Percentiles rank a stretch among this genome's conserved stretches.
Conservation (phyloP, 1,284 basidiomycete species). For the Rhodotorula sp. region DNA sequence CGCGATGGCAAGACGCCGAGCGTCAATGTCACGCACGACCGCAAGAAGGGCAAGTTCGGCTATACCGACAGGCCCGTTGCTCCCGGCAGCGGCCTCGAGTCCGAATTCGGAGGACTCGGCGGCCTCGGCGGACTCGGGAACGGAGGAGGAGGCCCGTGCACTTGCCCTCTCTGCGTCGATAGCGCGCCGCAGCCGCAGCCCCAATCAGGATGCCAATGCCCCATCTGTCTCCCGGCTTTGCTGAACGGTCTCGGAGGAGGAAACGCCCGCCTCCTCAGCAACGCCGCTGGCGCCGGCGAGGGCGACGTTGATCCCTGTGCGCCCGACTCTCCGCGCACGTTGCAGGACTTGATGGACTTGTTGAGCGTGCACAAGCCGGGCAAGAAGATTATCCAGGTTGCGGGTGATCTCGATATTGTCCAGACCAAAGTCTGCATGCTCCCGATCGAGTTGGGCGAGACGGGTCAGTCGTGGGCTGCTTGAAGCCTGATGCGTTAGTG, state of each 20-base stretch:
- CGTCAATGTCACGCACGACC: not conserved
- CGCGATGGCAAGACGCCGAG: not conserved
- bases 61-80: not conserved
- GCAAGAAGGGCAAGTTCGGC: not conserved
- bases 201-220: not conserved
- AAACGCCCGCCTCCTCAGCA: not conserved
- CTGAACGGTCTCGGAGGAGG: not conserved
- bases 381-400: constrained; percentile 4
- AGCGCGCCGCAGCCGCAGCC: not conserved
- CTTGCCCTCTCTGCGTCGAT: not conserved
- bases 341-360: not conserved
- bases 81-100: not conserved
- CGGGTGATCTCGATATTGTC: not conserved
- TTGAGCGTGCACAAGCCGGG: not conserved
- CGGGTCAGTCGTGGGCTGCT: not conserved
- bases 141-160: not conserved
- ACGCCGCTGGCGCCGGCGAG: not conserved
- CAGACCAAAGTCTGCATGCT: constrained; percentile 1
- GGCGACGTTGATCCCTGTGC: not conserved
- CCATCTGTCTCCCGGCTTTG: not conserved
- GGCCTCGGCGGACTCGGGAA: not conserved
- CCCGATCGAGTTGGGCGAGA: too few species aligned
- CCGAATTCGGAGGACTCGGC: not conserved
- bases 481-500: not conserved
- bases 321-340: not conserved